phyloP scores from a whole-genome alignment of 2,329 filamentous ascomycete species.

The Cladorrhinum sp. region DNA sequence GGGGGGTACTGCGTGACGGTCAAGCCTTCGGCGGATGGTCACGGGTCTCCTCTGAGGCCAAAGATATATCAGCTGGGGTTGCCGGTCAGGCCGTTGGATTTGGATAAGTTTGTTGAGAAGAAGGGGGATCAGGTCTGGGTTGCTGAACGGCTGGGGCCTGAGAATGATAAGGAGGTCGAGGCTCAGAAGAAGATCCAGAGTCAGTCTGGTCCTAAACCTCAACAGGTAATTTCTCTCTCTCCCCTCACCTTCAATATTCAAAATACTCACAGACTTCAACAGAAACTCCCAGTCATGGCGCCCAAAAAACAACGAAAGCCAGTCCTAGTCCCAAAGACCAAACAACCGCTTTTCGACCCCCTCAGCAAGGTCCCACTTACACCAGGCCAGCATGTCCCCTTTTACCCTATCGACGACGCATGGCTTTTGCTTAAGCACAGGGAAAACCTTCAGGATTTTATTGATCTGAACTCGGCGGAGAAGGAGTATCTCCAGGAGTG shows the following conservation, averaged over 20 bases:
- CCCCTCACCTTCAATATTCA: background rate
- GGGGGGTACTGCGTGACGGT: slow-evolving; percentile 41
- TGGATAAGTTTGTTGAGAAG: slow-evolving; percentile 40
- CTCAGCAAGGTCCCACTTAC: slow-evolving; percentile 52
- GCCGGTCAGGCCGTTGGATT: slow-evolving; percentile 42
- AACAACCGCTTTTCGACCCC: slow-evolving; percentile 54
- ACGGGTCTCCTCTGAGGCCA: slow-evolving; percentile 22
- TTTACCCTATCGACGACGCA: slow-evolving; percentile 43
- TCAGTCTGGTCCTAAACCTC: slow-evolving; percentile 6
- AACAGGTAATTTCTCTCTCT: slow-evolving; percentile 5
- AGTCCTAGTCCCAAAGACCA: slow-evolving; percentile 47
- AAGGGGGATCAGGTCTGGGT: slow-evolving; percentile 46
- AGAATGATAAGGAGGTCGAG: slow-evolving; percentile 31
- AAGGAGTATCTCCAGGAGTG: slow-evolving; percentile 59
- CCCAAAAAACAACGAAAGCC: slow-evolving; percentile 31
- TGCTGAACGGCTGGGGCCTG: slow-evolving; percentile 40
- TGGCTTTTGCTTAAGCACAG: slow-evolving; percentile 60
- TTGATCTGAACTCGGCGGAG: slow-evolving; percentile 51
- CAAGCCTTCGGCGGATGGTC: slow-evolving; percentile 28
- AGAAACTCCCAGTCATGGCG: slow-evolving; percentile 11
- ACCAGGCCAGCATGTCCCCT: slow-evolving; percentile 47
- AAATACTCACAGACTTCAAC: background rate
- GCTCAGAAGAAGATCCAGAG: slow-evolving; percentile 16
- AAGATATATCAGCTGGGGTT: slow-evolving; percentile 43
- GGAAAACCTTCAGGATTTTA: slow-evolving; percentile 55